These are phyloP conservation scores for Cladosporium austrohemisphaericum DNA, from an alignment of 2,329 filamentous ascomycete species.

Conservation along the genomic window DNA sequence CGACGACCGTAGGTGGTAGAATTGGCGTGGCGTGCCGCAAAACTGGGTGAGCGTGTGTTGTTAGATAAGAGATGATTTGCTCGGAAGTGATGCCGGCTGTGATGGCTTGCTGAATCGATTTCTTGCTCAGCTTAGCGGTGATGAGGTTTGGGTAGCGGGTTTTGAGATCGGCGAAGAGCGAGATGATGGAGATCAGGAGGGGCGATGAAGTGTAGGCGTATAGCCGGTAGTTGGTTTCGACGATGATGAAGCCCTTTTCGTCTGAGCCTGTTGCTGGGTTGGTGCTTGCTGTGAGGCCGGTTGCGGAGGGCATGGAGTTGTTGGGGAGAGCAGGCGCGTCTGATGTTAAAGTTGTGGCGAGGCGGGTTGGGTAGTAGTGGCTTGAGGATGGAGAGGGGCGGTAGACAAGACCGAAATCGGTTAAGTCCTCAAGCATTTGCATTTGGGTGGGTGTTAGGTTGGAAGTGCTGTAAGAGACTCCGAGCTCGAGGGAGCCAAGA, in stretches of 20 bases:
- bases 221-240: constrained; percentile 96
- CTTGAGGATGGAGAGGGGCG: constrained; percentile 39
- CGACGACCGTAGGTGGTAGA: constrained; percentile 89
- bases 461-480: constrained; percentile 82
- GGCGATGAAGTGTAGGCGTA: constrained; percentile 96
- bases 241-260: constrained; percentile 79
- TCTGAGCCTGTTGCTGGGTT: constrained; percentile 33
- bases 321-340: constrained; percentile 69
- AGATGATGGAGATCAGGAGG: constrained; percentile 88
- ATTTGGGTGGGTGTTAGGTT: constrained; percentile 76
- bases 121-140: constrained; percentile 82
- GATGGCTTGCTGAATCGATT: constrained; percentile 83
- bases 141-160: constrained; percentile 94
- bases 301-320: constrained; percentile 65
- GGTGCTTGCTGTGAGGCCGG: constrained; percentile 37
- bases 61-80: constrained; percentile 91
- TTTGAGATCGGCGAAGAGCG: constrained; percentile 80
- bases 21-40: constrained; percentile 76
- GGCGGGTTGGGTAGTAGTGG: constrained; percentile 80
- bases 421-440: constrained; percentile 84
- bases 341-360: constrained; percentile 87
- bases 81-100: constrained; percentile 87
- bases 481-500: constrained; percentile 86
- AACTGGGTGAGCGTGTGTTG: constrained; percentile 89
- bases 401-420: constrained; percentile 91